A percentile compares a stretch with the other conserved stretches of the same genome.
Conservation (phyloP, 495 filamentous ascomycete species). For the Thermothielavioides terrestris region DNA sequence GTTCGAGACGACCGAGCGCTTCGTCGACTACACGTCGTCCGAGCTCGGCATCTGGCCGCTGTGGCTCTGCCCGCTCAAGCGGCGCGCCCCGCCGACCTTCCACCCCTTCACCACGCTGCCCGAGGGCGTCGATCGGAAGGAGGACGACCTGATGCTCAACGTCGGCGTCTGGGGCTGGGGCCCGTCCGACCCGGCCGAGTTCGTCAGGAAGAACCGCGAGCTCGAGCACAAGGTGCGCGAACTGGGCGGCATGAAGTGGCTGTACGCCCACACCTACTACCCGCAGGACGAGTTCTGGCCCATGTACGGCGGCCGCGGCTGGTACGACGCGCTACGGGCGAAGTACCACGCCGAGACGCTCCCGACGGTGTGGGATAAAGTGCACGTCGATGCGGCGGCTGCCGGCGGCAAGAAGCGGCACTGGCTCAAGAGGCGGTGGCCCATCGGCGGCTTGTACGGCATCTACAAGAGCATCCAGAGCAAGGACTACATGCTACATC, state of each 20-base stretch:
- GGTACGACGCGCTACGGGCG: slow-evolving; percentile 44
- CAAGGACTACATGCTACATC: slow-evolving; percentile 46
- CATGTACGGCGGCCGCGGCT: slow-evolving; percentile 41
- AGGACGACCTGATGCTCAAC: slow-evolving; percentile 42
- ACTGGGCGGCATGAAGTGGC: slow-evolving; percentile 58
- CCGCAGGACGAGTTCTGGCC: slow-evolving; percentile 46
- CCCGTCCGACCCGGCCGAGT: slow-evolving; percentile 29
- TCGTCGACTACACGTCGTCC: slow-evolving; percentile 44
- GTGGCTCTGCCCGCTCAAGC: slow-evolving; percentile 51
- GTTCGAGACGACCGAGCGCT: slow-evolving; percentile 37
- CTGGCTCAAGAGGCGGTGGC: slow-evolving; percentile 37
- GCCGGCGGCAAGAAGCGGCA: slow-evolving; percentile 23
- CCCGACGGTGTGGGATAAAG: slow-evolving; percentile 51
- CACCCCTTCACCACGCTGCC: slow-evolving; percentile 36
- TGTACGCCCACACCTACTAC: slow-evolving; percentile 56
- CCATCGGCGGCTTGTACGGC: slow-evolving; percentile 47
- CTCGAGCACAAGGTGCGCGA: slow-evolving; percentile 56
- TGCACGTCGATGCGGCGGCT: slow-evolving; percentile 30
- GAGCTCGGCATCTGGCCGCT: slow-evolving; percentile 48
- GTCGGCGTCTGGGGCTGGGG: slow-evolving; percentile 50
- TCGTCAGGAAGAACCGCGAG: slow-evolving; percentile 51
- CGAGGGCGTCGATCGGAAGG: slow-evolving; percentile 8
- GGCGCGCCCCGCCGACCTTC: slow-evolving; percentile 35
- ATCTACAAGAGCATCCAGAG: slow-evolving; percentile 49
- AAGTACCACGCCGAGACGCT: slow-evolving; percentile 46